Base-by-base conservation (phyloP, 768 basidiomycete genomes). In the Macrolepiota fuliginosa region DNA sequence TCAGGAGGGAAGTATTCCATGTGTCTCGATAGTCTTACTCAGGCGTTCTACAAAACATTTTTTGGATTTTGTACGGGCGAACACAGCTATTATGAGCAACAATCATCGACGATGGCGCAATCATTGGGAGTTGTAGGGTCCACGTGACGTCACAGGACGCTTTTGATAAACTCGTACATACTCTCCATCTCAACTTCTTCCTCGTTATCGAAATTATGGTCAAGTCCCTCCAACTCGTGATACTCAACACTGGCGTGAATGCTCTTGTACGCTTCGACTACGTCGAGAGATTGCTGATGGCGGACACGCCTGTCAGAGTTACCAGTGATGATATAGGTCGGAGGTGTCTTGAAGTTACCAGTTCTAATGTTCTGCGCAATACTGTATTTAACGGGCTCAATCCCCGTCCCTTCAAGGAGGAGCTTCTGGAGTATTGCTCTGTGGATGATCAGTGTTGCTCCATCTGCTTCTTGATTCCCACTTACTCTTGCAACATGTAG, bases 1-100 rank as follows among this genome's bases (percentile, higher is more conserved):
- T 83, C 82, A 36, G 75, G 70, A 15, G 82, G 82, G 54, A 74
- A 76, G 37, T 58, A 59, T 49, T 78, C 66, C 74, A 80, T 77
- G 37, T 47, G 24, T 55, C 46, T 32, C 7, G 7, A 47, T 54
- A 15, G 13, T 56, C 22, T 54, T 39, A 42, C 39, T 24, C 22
- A 40, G 37, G 37, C 15, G 6, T 51, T 15, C n/a, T 32, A 32
- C 27, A 39, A 39, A n/a, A 27, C 22, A 35, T 45, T 36, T 12
- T 35, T 32, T 10, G 24, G 27, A 54, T 45, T 56, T 29, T 40
- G 10, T 62, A 39, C 42, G 19, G 46, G 29, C 6, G 25, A 27
- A n/a, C 57, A 40, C 29, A 15, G 54, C 36, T 19, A 1, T 7
- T 12, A 61, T 61, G 59, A 61, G 59, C 59, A 61, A 61, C 59